These are phyloP conservation scores for Plectosphaerella cucumerina DNA, from an alignment of 2,329 filamentous ascomycete genomes.

Conservation along the genomic window DNA sequence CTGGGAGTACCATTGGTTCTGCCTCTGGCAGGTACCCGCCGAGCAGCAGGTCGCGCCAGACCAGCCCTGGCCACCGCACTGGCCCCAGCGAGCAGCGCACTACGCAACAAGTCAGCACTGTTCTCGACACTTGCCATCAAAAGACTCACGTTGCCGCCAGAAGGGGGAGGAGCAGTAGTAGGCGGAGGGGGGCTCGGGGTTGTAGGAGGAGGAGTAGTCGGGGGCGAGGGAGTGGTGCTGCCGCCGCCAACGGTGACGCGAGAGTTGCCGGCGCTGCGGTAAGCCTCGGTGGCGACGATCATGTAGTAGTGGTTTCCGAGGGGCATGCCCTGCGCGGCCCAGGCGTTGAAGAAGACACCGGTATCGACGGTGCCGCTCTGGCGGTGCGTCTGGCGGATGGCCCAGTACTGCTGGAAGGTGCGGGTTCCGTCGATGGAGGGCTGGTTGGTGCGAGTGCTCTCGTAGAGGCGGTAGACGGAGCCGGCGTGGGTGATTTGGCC, in stretches of 20 bases:
- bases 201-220: neutral
- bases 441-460: slow-evolving; percentile 42
- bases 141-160: slow-evolving; percentile 4
- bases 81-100: slow-evolving; percentile 15
- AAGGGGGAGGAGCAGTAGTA: neutral
- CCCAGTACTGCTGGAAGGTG: slow-evolving; percentile 52
- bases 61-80: slow-evolving; percentile 19
- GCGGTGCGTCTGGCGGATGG: slow-evolving; percentile 41
- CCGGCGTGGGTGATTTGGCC: slow-evolving; percentile 48
- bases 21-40: slow-evolving; percentile 14
- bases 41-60: slow-evolving; percentile 18
- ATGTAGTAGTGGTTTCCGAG: slow-evolving; percentile 49
- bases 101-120: neutral
- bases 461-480: slow-evolving; percentile 47
- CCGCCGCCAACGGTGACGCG: slow-evolving; percentile 13
- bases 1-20: slow-evolving; percentile 20
- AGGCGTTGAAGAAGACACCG: slow-evolving; percentile 49
- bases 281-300: slow-evolving; percentile 47
- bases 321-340: slow-evolving; percentile 42
- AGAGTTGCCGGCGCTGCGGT: slow-evolving; percentile 26
- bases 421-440: slow-evolving; percentile 49
- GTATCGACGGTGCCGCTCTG: slow-evolving; percentile 48
- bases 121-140: no score
- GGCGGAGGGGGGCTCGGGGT: neutral
- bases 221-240: slow-evolving; percentile 3